Evolutionary conservation across 2,329 filamentous ascomycete genomes (phyloP), one percentile per base, ranked within the genome.

Genomic region (Pseudonectria foliicola): DNA sequence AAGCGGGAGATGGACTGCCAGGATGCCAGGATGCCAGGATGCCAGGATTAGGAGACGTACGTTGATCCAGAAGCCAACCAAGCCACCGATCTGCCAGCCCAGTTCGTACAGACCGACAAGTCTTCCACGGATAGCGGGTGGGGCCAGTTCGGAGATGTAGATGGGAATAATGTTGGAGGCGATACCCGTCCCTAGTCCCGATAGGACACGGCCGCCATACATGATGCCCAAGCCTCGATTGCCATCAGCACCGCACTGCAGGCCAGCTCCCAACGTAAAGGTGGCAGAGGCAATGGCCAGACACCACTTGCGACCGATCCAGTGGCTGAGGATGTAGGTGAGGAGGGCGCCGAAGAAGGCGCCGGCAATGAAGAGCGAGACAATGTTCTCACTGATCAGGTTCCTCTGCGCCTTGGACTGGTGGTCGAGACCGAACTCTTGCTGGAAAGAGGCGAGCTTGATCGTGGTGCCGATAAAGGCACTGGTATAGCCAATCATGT

Each of bases 401-500:
- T 73, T 66, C 7, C 71, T 56, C 24, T 71, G 46, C 1, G 53
- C 43, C 0, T 49, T 42, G 3, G 52, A 56, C 56, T 73, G 64
- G 1, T 61, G 42, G 3, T 59, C 59, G 40, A 82, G 74, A 2
- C 62, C 56, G 49, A 83, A 85, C 43, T 82, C 78, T 7, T 62
- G 49, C 39, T 66, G 64, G 58, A 84, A 84, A 0, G 77, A 76
- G 4, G 67, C 59, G 10, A 84, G 66, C 1, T 74, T 71, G 21
- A 84, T 59, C 2, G 80, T 83, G 1, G 75, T 79, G 24, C 77
- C 79, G 39, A 83, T 82, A 57, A 84, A 84, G 31, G 79, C 75
- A 37, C 67, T 72, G 44, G 52, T 54, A 33, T 60, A 60, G n/a
- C 58, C 61, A 35, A 63, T 62, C 59, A 62, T 64, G 29, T 57